These are phyloP conservation scores for Bryopsis sp. DNA, from an alignment of 139 green algal species.

Conservation along the genomic window DNA sequence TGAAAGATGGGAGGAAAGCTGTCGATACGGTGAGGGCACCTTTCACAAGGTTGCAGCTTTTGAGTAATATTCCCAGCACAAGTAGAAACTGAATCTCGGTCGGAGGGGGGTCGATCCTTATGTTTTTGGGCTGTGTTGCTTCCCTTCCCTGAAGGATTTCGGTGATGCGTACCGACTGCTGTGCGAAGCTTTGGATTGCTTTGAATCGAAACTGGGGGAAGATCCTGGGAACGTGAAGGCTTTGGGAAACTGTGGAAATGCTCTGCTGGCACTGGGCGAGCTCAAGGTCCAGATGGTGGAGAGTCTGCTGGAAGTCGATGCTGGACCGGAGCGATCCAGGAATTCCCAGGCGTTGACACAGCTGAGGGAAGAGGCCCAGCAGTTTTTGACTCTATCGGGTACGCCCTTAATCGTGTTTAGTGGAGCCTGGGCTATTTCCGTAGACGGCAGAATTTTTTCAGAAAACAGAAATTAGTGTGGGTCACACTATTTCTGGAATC, in stretches of 20 bases:
- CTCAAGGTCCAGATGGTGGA: slow-evolving; percentile 13
- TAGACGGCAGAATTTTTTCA: no score
- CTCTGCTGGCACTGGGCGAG: slow-evolving; percentile 16
- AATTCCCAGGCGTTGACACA: not conserved
- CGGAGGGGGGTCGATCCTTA: no score
- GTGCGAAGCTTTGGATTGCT: not conserved
- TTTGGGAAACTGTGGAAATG: slow-evolving; percentile 18
- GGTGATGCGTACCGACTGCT: not conserved
- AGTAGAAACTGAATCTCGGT: no score
- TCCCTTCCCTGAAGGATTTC: slow-evolving; percentile 18
- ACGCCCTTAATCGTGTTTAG: not conserved
- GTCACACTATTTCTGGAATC: no score
- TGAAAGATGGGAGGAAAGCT: slow-evolving; percentile 4
- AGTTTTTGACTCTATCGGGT: slow-evolving; percentile 10
- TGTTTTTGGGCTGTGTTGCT: no score
- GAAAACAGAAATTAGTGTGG: no score
- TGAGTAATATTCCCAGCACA: no score
- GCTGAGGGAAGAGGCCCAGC: slow-evolving; percentile 4
- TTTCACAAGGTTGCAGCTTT: no score
- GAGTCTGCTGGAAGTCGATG: not conserved
- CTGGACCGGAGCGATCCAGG: not conserved
- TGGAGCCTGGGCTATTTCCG: not conserved
- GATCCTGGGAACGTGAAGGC: not conserved
- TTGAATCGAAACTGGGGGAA: slow-evolving; percentile 3
- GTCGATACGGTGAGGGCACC: no score